Conservation (phyloP, 352 stramenopile species). For the Globisporangium acanthophoron region DNA sequence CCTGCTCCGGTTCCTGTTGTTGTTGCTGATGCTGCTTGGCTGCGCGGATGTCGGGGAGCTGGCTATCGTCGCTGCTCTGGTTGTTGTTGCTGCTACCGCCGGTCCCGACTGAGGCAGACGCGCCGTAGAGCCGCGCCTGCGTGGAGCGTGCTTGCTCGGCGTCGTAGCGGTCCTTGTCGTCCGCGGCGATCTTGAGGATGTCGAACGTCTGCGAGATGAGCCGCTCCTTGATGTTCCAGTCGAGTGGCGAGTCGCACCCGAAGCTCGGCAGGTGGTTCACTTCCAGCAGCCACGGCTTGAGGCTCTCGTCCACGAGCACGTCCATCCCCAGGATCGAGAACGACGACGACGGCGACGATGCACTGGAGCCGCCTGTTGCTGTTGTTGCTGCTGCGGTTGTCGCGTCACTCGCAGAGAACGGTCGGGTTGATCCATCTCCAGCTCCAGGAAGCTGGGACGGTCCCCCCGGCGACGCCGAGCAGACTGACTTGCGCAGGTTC, state of each 20-base stretch:
- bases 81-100: conserved; percentile 10
- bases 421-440: neutral
- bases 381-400: neutral
- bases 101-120: neutral
- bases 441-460: conserved; percentile 2
- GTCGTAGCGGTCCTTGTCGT: conserved; percentile 82
- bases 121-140: conserved; percentile 60
- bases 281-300: conserved; percentile 96
- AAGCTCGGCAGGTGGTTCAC: conserved; percentile 97
- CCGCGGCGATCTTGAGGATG: conserved; percentile 71
- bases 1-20: conserved; percentile 15
- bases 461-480: conserved; percentile 23
- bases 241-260: conserved; percentile 92
- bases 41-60: conserved; percentile 9
- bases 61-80: conserved; percentile 9
- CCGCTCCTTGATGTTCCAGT: conserved; percentile 93
- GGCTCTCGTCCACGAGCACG: conserved; percentile 92
- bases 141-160: conserved; percentile 49
- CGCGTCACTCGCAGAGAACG: conserved; percentile 15
- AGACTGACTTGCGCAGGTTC: conserved; percentile 57
- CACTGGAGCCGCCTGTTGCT: neutral
- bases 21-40: conserved; percentile 2
- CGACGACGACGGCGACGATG: conserved; percentile 32
- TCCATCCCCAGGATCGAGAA: conserved; percentile 96
- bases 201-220: conserved; percentile 92